Base-by-base conservation (phyloP, 2,329 filamentous ascomycete species). In the Whalleya microplaca region DNA sequence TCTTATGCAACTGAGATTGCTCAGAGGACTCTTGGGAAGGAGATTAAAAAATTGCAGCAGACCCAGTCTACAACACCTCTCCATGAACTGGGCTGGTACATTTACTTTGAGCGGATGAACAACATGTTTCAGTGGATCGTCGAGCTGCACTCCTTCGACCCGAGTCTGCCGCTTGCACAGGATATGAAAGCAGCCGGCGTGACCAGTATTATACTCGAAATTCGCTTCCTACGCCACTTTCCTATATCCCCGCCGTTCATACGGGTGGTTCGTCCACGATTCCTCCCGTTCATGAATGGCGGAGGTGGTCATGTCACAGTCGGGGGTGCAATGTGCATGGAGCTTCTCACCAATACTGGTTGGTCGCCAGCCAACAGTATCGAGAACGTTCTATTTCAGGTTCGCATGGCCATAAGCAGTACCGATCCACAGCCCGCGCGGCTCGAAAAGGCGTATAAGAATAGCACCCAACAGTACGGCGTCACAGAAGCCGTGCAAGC, bases 101-200 rank as follows among this genome's bases (percentile, higher is more conserved):
- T 96, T 53, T 84, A 96, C 66, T 79, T 81, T 46, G 75, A 78
- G 5, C 82, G 84, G 48, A 77, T 93, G 40, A 82, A 77, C 20
- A 96, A 93, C 66, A 80, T 92, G 59, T 96, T 95, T 67, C 92
- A 96, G 67, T 96, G 92, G 92, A 92, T 96, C 56, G 86, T 96
- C 5, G 90, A 96, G 71, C 77, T 97, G 1, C 93, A 96, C 71
- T 91, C 88, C 43, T 96, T 96, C 66, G 88, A 92, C 21, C 62
- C 76, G 0, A 71, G 75, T 1, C 78, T 95, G 0, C 90, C 89
- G 0, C 78, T 97, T 1, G 87, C 89, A 0, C 69, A 82, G 51
- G 92, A 96, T 68, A 91, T 96, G 85, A 85, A 87, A 70, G 66
- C 70, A 2, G 78, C 76, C 1, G 79, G 78, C 0, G 64, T 89